These are phyloP conservation scores for Gyromitra esculenta DNA, from an alignment of 2,329 filamentous ascomycete species.

Conservation along the genomic window DNA sequence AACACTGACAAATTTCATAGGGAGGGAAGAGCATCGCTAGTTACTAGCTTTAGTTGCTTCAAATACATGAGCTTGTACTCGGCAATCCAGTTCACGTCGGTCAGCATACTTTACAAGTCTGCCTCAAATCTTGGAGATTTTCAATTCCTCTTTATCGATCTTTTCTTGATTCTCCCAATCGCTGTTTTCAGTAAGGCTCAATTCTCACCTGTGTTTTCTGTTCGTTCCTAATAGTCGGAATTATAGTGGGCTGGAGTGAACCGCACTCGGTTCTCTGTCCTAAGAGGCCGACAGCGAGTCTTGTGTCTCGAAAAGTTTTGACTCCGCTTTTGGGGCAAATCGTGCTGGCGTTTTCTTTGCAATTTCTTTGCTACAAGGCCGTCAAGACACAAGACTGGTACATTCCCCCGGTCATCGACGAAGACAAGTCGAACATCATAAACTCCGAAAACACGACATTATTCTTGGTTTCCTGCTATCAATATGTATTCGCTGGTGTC, in stretches of 20 bases:
- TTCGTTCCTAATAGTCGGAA: slow-evolving; percentile 37
- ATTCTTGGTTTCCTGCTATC: slow-evolving; percentile 90
- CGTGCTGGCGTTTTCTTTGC: slow-evolving; percentile 77
- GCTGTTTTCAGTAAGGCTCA: slow-evolving; percentile 81
- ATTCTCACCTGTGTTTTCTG: neutral
- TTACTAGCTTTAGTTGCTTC: slow-evolving; percentile 99
- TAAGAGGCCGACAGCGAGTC: slow-evolving; percentile 88
- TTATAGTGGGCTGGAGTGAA: slow-evolving; percentile 87
- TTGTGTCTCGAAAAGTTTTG: slow-evolving; percentile 92
- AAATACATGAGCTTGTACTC: slow-evolving; percentile 99
- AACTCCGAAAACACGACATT: slow-evolving; percentile 94
- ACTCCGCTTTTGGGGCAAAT: slow-evolving; percentile 91
- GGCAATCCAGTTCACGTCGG: slow-evolving; percentile 97
- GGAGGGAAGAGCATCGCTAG: slow-evolving; percentile 90
- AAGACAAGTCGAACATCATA: slow-evolving; percentile 81
- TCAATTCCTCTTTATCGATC: slow-evolving; percentile 95
- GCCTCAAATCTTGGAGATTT: slow-evolving; percentile 97
- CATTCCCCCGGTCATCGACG: slow-evolving; percentile 78
- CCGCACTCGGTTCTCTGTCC: slow-evolving; percentile 78
- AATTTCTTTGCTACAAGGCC: slow-evolving; percentile 76
- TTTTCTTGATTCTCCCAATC: slow-evolving; percentile 90
- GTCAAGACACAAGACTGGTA: slow-evolving; percentile 88
- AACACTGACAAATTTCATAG: slow-evolving; percentile 60
- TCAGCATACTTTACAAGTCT: slow-evolving; percentile 93
- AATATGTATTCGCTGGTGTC: slow-evolving; percentile 90